Evolutionary conservation across 805 yeast species (phyloP).

Genomic region (Spathaspora gorwiae): DNA sequence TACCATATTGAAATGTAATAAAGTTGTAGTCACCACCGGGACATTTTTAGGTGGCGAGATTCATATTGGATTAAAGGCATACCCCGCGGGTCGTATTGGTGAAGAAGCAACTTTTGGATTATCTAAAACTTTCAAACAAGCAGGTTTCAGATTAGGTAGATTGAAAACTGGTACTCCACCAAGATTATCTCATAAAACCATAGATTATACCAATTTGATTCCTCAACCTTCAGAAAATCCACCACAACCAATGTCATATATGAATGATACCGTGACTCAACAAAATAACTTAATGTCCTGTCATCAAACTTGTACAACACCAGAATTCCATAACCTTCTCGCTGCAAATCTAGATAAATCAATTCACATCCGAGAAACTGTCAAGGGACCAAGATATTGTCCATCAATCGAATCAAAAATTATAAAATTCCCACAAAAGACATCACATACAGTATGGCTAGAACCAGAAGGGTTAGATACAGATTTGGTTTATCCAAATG

Average conservation of each 20-base stretch:
- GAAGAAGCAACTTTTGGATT: conserved; percentile 90
- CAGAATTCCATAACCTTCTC: conserved; percentile 65
- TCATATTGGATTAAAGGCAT: conserved; percentile 75
- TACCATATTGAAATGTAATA: conserved; percentile 49
- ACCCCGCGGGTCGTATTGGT: conserved; percentile 91
- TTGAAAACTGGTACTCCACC: conserved; percentile 98
- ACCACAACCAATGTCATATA: conserved; percentile 84
- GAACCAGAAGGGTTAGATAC: conserved; percentile 94
- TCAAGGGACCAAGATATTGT: conserved; percentile 95
- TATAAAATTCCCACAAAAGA: conserved; percentile 71
- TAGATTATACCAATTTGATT: conserved; percentile 60
- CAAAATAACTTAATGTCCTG: conserved; percentile 59
- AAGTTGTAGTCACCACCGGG: conserved; percentile 90
- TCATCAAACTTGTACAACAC: conserved; percentile 74
- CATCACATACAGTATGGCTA: conserved; percentile 81
- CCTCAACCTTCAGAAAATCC: conserved; percentile 77
- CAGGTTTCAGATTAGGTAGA: conserved; percentile 83
- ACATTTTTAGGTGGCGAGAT: conserved; percentile 93
- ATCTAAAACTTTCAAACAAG: conserved; percentile 66
- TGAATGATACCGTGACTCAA: conserved; percentile 66
- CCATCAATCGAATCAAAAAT: conserved; percentile 94
- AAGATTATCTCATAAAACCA: conserved; percentile 66
- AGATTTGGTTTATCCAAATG: conserved; percentile 90
- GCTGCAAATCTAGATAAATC: conserved; percentile 71
- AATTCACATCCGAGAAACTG: conserved; percentile 88